A percentile compares a stretch with the other conserved stretches of the same genome.
These are phyloP conservation scores for Chernovozyma aurita DNA, from an alignment of 1,139 yeast genomes.

Conservation along the genomic window DNA sequence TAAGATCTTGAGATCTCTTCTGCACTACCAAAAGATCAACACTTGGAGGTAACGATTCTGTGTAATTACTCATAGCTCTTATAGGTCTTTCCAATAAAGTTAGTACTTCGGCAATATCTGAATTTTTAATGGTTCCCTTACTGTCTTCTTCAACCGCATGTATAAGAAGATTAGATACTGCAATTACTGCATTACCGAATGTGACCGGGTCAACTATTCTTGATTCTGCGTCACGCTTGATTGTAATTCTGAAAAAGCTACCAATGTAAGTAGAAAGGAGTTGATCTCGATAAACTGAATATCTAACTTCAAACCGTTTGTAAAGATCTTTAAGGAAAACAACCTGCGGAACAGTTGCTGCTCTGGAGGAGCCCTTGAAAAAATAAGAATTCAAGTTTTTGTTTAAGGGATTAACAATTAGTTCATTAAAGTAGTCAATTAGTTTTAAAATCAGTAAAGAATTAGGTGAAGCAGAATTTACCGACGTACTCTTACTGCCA, in stretches of 20 bases:
- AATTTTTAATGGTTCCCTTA: slow-evolving; percentile 45
- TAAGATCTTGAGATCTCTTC: slow-evolving; percentile 14
- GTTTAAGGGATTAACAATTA: not conserved
- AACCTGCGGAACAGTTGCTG: not conserved
- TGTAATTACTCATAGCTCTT: slow-evolving; percentile 34
- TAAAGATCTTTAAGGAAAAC: not conserved
- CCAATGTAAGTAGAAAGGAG: slow-evolving; percentile 21
- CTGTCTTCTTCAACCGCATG: slow-evolving; percentile 64
- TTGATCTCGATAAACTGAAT: slow-evolving; percentile 6
- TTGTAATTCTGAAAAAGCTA: slow-evolving; percentile 46
- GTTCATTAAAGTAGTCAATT: not conserved
- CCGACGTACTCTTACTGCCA: not conserved
- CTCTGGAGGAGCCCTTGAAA: not conserved
- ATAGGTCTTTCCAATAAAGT: slow-evolving; percentile 59
- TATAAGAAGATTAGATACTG: slow-evolving; percentile 53
- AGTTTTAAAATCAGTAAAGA: not conserved
- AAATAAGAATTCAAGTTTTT: too few relatives aligned
- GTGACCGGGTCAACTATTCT: slow-evolving; percentile 55
- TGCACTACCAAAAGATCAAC: slow-evolving; percentile 36
- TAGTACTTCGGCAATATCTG: slow-evolving; percentile 52
- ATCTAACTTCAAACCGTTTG: not conserved
- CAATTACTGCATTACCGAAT: slow-evolving; percentile 61
- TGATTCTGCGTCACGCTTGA: slow-evolving; percentile 54
- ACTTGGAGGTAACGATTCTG: slow-evolving; percentile 40
- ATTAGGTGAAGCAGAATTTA: not conserved